A percentile compares a stretch with the other conserved stretches of the same genome.
These are phyloP conservation scores for Russula lepida DNA, from an alignment of 768 basidiomycete genomes.

Conservation along the genomic window DNA sequence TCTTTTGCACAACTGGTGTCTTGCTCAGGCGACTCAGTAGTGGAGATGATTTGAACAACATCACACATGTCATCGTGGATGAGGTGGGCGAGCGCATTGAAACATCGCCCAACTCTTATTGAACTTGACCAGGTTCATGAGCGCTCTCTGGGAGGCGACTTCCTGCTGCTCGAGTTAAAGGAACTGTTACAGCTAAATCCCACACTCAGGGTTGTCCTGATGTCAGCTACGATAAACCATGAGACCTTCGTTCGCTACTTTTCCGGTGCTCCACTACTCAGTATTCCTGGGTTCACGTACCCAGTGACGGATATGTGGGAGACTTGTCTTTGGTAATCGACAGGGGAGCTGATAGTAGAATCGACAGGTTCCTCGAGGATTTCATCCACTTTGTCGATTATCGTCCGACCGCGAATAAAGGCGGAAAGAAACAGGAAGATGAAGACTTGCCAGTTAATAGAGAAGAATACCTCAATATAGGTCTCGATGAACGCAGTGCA, in stretches of 20 bases:
- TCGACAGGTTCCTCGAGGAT: slow-evolving; percentile 19
- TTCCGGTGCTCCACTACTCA: slow-evolving; percentile 65
- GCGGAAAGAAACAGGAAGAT: slow-evolving; percentile 12
- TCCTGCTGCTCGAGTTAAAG: slow-evolving; percentile 76
- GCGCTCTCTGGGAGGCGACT: slow-evolving; percentile 84
- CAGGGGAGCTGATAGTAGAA: background rate
- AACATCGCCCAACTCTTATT: background rate
- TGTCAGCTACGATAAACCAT: slow-evolving; percentile 95
- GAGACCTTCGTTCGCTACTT: slow-evolving; percentile 81
- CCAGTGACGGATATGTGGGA: slow-evolving; percentile 69
- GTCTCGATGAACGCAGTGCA: slow-evolving; percentile 45
- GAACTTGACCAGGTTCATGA: slow-evolving; percentile 64
- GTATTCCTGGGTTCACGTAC: slow-evolving; percentile 75
- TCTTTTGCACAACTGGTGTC: slow-evolving; percentile 96
- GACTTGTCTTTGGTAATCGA: background rate
- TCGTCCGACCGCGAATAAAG: slow-evolving; percentile 1
- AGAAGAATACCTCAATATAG: slow-evolving; percentile 39
- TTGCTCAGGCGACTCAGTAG: slow-evolving; percentile 68
- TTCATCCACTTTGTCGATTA: slow-evolving; percentile 12
- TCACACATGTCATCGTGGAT: slow-evolving; percentile 85
- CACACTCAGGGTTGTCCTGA: slow-evolving; percentile 71
- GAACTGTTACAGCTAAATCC: slow-evolving; percentile 59
- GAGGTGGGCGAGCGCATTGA: slow-evolving; percentile 45
- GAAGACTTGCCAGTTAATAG: slow-evolving; percentile 10
- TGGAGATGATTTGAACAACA: slow-evolving; percentile 58